Percentiles rank a stretch among this genome's conserved stretches.
Evolutionary conservation across 2,329 filamentous ascomycete species (phyloP).

Genomic region (Calonectria naviculata): DNA sequence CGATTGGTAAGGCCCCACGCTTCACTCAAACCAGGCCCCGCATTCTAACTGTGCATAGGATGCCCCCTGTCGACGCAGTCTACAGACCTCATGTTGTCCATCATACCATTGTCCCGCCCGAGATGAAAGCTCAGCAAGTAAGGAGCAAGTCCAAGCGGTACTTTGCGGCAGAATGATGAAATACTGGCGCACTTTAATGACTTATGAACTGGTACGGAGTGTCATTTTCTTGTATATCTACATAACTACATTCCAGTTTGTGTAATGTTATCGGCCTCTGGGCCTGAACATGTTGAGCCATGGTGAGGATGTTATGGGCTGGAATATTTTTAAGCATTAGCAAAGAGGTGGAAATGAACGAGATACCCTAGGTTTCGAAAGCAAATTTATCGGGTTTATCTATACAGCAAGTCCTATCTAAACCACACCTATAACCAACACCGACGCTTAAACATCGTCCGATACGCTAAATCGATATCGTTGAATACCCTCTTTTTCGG

Average conservation of each 20-base stretch:
- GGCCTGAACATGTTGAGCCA: neutral
- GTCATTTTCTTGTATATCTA: slow-evolving; percentile 28
- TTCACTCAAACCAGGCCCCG: neutral
- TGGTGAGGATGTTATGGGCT: slow-evolving; percentile 6
- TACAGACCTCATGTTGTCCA: slow-evolving; percentile 95
- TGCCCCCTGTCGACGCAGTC: slow-evolving; percentile 89
- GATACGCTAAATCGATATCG: neutral
- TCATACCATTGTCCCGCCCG: slow-evolving; percentile 78
- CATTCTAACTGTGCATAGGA: slow-evolving; percentile 57
- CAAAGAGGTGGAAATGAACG: slow-evolving; percentile 19
- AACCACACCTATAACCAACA: neutral
- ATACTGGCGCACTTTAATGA: slow-evolving; percentile 28
- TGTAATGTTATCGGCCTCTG: slow-evolving; percentile 6
- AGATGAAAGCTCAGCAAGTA: slow-evolving; percentile 76
- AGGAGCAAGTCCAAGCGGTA: slow-evolving; percentile 77
- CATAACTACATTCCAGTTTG: slow-evolving; percentile 15
- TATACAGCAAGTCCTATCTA: neutral
- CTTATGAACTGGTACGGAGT: slow-evolving; percentile 33
- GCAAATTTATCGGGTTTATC: slow-evolving; percentile 13
- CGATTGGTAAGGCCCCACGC: slow-evolving; percentile 71
- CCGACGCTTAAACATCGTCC: neutral
- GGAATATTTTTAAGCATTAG: slow-evolving; percentile 16
- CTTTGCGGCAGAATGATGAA: slow-evolving; percentile 70
- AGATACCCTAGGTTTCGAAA: slow-evolving; percentile 36
- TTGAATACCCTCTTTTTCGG: neutral